Evolutionary conservation across 2,329 filamentous ascomycete species (phyloP), one percentile per base, ranked within the genome.

Genomic region (Cryphonectria parasitica): DNA sequence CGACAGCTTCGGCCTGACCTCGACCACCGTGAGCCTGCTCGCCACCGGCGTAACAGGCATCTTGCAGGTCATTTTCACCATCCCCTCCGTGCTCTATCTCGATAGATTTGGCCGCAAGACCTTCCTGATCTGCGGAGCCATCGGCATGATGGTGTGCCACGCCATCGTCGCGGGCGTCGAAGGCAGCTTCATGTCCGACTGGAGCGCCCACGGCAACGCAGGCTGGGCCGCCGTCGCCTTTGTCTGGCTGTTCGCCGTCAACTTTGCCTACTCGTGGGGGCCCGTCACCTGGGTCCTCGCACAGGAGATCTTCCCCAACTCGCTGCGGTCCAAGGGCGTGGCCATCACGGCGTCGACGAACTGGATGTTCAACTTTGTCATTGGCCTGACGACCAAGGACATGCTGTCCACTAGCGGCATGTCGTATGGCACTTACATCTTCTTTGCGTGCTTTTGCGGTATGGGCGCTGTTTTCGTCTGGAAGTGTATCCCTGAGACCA

Each of bases 401-500:
- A 74, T 75, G 74, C 64, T 74, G 10, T 68, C 69, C 1, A 8
- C 54, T 11, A 58, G 56, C 36, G 68, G 43, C 17, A 69, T 75
- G 67, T 74, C 71, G 5, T 72, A 72, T 43, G 71, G 71, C 7
- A 74, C 78, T 70, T 84, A 83, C 66, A 80, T 84, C 66, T 79
- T 84, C 66, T 84, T 83, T 68, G 82, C 81, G 4, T 77, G 78
- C 64, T 76, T 83, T 67, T 83, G 82, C 68, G 76, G 72, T 75
- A 65, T 68, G 43, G 71, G 71, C 10, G 69, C 68, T 3, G 5
- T 54, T 0, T 82, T 82, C 65, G 78, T 82, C 36, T 81, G 77
- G 75, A 75, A 74, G 49, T 80, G 78, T 62, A 79, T 78, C 22
- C 80, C 80, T 11, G 73, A 74, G 67, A 74, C 73, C 4, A 74